phyloP scores from a whole-genome alignment of 2,329 filamentous ascomycete genomes.

The Penicillium sp. region DNA sequence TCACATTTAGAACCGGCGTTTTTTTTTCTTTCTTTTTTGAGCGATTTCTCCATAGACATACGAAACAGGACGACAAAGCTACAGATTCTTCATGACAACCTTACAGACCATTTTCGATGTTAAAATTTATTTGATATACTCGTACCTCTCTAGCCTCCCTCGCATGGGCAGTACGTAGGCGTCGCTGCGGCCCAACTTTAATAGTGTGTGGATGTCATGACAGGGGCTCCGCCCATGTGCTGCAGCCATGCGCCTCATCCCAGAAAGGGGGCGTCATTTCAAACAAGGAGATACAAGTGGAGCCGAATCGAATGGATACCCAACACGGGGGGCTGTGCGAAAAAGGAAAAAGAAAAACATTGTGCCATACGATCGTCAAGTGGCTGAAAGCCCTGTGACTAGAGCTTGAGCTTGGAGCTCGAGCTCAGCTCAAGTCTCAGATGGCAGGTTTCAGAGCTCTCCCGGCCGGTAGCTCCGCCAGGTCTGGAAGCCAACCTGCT shows the following conservation, averaged over 20 bases:
- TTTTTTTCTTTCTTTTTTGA: background rate
- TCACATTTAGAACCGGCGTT: background rate
- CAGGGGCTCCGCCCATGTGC: no score
- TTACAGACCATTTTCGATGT: background rate
- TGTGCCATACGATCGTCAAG: background rate
- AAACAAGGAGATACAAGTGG: background rate
- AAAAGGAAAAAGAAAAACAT: background rate
- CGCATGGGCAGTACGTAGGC: background rate
- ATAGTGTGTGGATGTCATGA: background rate
- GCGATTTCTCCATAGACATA: constrained; percentile 1
- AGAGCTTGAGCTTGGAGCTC: no score
- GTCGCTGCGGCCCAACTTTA: background rate
- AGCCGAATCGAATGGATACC: background rate
- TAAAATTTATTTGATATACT: background rate
- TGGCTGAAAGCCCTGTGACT: background rate
- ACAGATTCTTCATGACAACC: background rate
- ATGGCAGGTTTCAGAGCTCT: constrained; percentile 18
- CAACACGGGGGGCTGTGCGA: background rate
- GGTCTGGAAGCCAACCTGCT: constrained; percentile 44
- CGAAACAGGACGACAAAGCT: background rate
- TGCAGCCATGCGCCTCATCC: background rate
- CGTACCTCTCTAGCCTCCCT: background rate
- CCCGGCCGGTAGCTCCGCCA: constrained; percentile 44
- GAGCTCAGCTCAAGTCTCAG: background rate
- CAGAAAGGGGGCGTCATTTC: background rate